Percentiles rank a stretch among this genome's conserved stretches.
phyloP scores from a whole-genome alignment of 1,284 basidiomycete genomes.

The Puccinia polysora region DNA sequence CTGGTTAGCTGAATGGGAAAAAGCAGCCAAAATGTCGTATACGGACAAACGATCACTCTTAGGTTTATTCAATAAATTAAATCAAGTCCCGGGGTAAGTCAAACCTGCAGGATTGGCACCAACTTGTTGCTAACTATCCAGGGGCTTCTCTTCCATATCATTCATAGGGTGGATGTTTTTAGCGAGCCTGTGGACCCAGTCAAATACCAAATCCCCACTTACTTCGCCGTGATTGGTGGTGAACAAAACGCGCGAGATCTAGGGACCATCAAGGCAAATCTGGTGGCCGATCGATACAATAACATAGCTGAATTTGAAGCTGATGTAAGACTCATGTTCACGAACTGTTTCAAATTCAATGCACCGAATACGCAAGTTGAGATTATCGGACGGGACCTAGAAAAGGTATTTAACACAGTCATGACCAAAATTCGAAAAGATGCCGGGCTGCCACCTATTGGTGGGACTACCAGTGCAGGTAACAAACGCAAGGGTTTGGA shows the following conservation, averaged over 20 bases:
- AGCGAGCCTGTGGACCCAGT: slow-evolving; percentile 60
- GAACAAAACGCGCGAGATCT: slow-evolving; percentile 82
- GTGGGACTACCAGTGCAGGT: neutral
- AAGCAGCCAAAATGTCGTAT: slow-evolving; percentile 59
- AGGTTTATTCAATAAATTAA: slow-evolving; percentile 22
- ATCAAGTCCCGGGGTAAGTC: slow-evolving; percentile 51
- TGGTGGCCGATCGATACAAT: slow-evolving; percentile 78
- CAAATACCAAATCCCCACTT: slow-evolving; percentile 70
- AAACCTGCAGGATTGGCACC: neutral
- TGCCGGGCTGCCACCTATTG: neutral
- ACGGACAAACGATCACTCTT: slow-evolving; percentile 21
- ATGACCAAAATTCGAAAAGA: slow-evolving; percentile 45
- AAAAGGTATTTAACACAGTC: slow-evolving; percentile 51
- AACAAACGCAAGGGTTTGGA: slow-evolving; percentile 31
- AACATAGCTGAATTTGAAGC: slow-evolving; percentile 69
- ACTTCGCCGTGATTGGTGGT: slow-evolving; percentile 69
- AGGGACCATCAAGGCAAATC: slow-evolving; percentile 70
- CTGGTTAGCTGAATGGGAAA: slow-evolving; percentile 81
- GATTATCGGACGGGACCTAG: slow-evolving; percentile 53
- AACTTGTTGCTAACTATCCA: slow-evolving; percentile 44
- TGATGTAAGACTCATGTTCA: slow-evolving; percentile 76
- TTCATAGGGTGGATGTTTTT: slow-evolving; percentile 13
- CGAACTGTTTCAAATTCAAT: slow-evolving; percentile 81
- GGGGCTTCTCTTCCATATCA: too few species aligned
- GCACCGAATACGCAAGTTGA: slow-evolving; percentile 72